phyloP scores from a whole-genome alignment of 345 rosid species.

The Trapa bicornis region DNA sequence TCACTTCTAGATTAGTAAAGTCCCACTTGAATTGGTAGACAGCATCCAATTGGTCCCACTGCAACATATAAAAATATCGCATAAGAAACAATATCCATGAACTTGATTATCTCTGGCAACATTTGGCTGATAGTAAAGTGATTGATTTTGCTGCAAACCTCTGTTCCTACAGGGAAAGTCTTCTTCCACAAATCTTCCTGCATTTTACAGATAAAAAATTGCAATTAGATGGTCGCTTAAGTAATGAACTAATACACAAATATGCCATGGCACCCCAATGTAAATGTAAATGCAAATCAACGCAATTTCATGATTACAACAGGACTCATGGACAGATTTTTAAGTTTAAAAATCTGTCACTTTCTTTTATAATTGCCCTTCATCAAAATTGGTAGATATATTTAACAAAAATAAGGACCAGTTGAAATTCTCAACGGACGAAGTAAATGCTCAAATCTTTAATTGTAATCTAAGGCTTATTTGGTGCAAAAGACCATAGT shows the following conservation, averaged over 20 bases:
- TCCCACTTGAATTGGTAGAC: slow-evolving; percentile 69
- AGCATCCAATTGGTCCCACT: slow-evolving; percentile 90
- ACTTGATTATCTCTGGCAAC: too few relatives aligned
- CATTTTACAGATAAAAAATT: slow-evolving; percentile 15
- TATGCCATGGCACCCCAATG: too few relatives aligned
- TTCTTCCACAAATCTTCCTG: slow-evolving; percentile 89
- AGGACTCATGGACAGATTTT: background rate
- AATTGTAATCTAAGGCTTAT: background rate
- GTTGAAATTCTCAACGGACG: too few relatives aligned
- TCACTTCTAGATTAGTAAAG: slow-evolving; percentile 84
- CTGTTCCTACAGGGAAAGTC: slow-evolving; percentile 85
- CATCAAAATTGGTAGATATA: background rate
- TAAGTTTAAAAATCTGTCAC: background rate
- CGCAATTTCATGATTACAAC: too few relatives aligned
- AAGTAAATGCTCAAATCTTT: too few relatives aligned
- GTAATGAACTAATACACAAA: too few relatives aligned
- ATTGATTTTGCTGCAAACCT: slow-evolving; percentile 31
- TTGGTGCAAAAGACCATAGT: background rate
- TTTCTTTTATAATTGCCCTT: background rate
- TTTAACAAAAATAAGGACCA: too few relatives aligned
- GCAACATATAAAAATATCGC: slow-evolving; percentile 9
- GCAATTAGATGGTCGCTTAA: background rate
- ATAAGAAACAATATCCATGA: slow-evolving; percentile 6
- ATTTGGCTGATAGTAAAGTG: too few relatives aligned
- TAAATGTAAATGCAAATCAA: too few relatives aligned